Conservation (phyloP, 805 yeast species). For the Saccharomycopsis babjevae region DNA sequence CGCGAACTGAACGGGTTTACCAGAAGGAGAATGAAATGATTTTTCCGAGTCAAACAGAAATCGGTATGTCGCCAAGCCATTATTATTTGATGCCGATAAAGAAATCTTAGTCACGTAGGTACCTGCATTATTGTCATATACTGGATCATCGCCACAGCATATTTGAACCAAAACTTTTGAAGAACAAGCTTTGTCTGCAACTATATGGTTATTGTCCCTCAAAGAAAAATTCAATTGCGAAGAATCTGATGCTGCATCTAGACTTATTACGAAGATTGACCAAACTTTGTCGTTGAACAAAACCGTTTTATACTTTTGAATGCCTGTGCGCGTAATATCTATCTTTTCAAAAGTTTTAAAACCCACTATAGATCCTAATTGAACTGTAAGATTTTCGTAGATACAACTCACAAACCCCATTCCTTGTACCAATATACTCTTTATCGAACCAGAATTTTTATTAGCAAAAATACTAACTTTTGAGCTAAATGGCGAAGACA, state of each 20-base stretch:
- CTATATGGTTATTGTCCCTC: constrained; percentile 27
- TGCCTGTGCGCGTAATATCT: constrained; percentile 25
- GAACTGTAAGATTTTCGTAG: constrained; percentile 36
- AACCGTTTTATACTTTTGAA: constrained; percentile 39
- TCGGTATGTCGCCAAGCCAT: constrained; percentile 10
- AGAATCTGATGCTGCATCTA: constrained; percentile 23
- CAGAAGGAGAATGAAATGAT: constrained; percentile 42
- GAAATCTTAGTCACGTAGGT: constrained; percentile 43
- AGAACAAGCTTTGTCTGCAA: constrained; percentile 28
- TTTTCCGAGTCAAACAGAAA: constrained; percentile 25
- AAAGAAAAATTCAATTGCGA: constrained; percentile 26
- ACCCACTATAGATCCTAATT: constrained; percentile 38
- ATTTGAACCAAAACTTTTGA: constrained; percentile 41
- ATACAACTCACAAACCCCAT: constrained; percentile 48
- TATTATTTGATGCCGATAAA: constrained; percentile 41
- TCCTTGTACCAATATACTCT: constrained; percentile 37
- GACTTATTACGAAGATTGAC: constrained; percentile 41
- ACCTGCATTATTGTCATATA: constrained; percentile 63
- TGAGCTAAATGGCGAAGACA: constrained; percentile 23
- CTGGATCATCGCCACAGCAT: constrained; percentile 39
- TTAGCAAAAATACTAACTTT: constrained; percentile 36
- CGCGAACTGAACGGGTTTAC: constrained; percentile 38
- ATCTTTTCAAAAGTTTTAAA: constrained; percentile 28
- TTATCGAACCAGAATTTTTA: constrained; percentile 27
- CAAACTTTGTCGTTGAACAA: constrained; percentile 44